These are phyloP conservation scores for Diaporthe eres DNA, from an alignment of 2,329 filamentous ascomycete species.

Conservation along the genomic window DNA sequence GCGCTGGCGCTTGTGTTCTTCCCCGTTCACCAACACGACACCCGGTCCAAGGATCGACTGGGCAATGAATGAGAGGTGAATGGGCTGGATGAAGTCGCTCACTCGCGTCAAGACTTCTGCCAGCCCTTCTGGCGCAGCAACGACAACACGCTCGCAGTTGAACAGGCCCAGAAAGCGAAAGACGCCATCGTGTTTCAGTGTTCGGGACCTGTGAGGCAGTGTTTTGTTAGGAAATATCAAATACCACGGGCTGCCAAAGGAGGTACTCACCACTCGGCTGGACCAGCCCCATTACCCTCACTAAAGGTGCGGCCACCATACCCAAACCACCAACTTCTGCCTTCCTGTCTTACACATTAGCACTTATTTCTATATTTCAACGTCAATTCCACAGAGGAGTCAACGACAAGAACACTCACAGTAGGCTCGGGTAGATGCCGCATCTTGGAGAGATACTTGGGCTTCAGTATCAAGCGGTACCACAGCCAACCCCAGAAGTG, in stretches of 20 bases:
- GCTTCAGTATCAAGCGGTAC: constrained; percentile 29
- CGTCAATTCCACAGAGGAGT: neutral
- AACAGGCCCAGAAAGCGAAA: constrained; percentile 13
- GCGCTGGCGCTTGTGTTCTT: constrained; percentile 15
- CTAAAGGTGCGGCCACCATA: constrained; percentile 6
- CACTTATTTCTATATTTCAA: too few species aligned
- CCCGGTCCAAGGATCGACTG: constrained; percentile 4
- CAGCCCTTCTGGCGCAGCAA: constrained; percentile 4
- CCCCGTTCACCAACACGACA: constrained; percentile 2
- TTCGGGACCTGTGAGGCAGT: neutral
- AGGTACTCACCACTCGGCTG: constrained; percentile 6
- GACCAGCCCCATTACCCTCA: constrained; percentile 16
- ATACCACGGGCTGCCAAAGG: too few species aligned
- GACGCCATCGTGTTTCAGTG: constrained; percentile 4
- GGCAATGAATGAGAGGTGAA: constrained; percentile 6
- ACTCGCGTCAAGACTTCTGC: constrained; percentile 10
- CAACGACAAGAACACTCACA: neutral
- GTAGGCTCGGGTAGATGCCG: constrained; percentile 7
- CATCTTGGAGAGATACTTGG: constrained; percentile 30
- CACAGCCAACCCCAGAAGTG: constrained; percentile 9
- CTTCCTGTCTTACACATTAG: neutral
- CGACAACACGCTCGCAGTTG: constrained; percentile 15
- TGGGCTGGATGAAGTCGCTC: constrained; percentile 19
- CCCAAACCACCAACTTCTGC: constrained; percentile 21
- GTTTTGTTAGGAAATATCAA: neutral